Evolutionary conservation across 139 green algal species (phyloP).

Genomic region (Picochlorum sp.): DNA sequence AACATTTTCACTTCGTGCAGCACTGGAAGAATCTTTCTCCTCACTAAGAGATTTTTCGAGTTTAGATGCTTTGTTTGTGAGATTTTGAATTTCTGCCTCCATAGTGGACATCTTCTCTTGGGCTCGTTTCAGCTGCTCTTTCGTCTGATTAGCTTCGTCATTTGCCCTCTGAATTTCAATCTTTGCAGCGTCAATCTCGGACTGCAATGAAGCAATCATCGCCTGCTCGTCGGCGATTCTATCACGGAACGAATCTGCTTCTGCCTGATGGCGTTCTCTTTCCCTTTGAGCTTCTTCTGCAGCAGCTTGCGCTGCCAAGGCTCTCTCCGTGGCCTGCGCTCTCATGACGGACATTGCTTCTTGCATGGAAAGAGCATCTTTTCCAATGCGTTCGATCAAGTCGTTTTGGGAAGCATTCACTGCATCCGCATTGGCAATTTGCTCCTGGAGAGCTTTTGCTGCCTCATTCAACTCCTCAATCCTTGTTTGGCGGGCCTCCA

Average conservation of each 20-base stretch:
- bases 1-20: constrained; percentile 24
- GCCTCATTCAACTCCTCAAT: constrained; percentile 20
- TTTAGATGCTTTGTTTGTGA: constrained; percentile 6
- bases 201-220: constrained; percentile 14
- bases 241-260: constrained; percentile 7
- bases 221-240: constrained; percentile 7
- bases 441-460: constrained; percentile 9
- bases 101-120: constrained; percentile 9
- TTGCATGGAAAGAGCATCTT: constrained; percentile 28
- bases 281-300: constrained; percentile 21
- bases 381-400: constrained; percentile 18
- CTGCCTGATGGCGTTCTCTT: constrained; percentile 7
- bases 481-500: constrained; percentile 2
- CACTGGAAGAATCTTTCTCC: constrained; percentile 14
- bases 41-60: constrained; percentile 17
- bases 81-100: constrained; percentile 1
- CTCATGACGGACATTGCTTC: constrained; percentile 39
- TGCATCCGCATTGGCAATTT: constrained; percentile 15
- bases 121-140: neutral
- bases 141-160: neutral
- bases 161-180: neutral
- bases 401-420: constrained; percentile 4
- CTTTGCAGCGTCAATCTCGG: constrained; percentile 16
- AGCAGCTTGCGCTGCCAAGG: constrained; percentile 16
- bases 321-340: constrained; percentile 28